phyloP scores from a whole-genome alignment of 345 rosid species.

The Sonneratia caseolaris region DNA sequence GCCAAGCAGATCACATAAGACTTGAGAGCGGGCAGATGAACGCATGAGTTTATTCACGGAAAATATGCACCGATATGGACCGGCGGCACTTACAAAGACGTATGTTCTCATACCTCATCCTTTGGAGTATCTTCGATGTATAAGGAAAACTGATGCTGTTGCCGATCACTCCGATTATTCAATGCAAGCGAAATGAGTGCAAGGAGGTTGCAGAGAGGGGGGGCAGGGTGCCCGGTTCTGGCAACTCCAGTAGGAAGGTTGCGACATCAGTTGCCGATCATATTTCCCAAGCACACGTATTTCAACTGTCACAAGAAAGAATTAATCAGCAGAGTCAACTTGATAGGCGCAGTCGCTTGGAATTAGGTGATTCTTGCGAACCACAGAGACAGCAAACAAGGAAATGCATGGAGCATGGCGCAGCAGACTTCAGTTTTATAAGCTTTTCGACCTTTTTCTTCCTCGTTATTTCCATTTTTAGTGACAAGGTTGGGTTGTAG shows the following conservation, averaged over 20 bases:
- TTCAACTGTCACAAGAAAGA: slow-evolving; percentile 39
- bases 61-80: background rate
- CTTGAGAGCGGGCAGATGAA: background rate
- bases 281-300: slow-evolving; percentile 77
- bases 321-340: background rate
- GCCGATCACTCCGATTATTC: background rate
- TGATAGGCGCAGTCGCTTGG: background rate
- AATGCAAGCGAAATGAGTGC: background rate
- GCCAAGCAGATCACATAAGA: background rate
- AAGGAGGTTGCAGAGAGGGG: background rate
- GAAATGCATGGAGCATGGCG: background rate
- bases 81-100: background rate
- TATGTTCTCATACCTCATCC: background rate
- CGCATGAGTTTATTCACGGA: background rate
- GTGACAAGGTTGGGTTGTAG: no score
- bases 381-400: background rate
- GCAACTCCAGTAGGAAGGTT: background rate
- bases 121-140: background rate
- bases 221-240: background rate
- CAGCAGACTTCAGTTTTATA: background rate
- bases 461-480: background rate
- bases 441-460: background rate
- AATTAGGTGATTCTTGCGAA: background rate
- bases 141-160: background rate
- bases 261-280: slow-evolving; percentile 23